Percentiles rank a stretch among this genome's conserved stretches.
These are phyloP conservation scores for Aphanomyces astaci DNA, from an alignment of 352 stramenopile species.

Conservation along the genomic window DNA sequence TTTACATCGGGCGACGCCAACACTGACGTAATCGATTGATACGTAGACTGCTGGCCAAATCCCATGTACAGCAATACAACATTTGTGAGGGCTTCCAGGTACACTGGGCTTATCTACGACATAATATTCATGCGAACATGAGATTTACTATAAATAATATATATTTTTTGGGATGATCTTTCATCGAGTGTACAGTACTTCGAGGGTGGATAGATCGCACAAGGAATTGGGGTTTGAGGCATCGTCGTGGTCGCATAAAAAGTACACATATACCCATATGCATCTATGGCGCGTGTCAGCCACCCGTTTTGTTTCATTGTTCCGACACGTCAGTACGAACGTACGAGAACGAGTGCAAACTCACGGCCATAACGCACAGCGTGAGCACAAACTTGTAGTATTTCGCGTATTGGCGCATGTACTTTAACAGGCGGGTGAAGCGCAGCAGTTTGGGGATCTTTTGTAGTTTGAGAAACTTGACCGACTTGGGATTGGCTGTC, in stretches of 20 bases:
- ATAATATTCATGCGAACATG: not conserved
- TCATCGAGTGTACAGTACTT: constrained; percentile 9
- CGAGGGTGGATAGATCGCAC: not conserved
- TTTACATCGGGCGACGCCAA: constrained; percentile 32
- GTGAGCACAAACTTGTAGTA: constrained; percentile 77
- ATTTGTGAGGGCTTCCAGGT: constrained; percentile 62
- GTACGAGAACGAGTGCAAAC: constrained; percentile 56
- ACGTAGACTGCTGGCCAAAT: constrained; percentile 56
- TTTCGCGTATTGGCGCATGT: constrained; percentile 74
- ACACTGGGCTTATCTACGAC: constrained; percentile 44
- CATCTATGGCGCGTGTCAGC: constrained; percentile 31
- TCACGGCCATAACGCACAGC: constrained; percentile 53
- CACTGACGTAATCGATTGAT: constrained; percentile 45
- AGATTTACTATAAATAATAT: no score
- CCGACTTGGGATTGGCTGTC: constrained; percentile 39
- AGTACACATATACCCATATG: constrained; percentile 37
- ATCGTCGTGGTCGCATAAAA: constrained; percentile 33
- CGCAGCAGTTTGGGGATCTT: constrained; percentile 80
- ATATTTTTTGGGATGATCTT: not conserved
- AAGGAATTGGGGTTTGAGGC: not conserved
- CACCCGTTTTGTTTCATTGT: not conserved
- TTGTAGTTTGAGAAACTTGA: constrained; percentile 79
- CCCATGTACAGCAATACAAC: constrained; percentile 76
- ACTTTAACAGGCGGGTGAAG: constrained; percentile 62
- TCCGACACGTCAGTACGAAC: not conserved